A percentile compares a stretch with the other conserved stretches of the same genome.
phyloP scores from a whole-genome alignment of 2,329 filamentous ascomycete genomes.

The Paracamarosporium sp. region DNA sequence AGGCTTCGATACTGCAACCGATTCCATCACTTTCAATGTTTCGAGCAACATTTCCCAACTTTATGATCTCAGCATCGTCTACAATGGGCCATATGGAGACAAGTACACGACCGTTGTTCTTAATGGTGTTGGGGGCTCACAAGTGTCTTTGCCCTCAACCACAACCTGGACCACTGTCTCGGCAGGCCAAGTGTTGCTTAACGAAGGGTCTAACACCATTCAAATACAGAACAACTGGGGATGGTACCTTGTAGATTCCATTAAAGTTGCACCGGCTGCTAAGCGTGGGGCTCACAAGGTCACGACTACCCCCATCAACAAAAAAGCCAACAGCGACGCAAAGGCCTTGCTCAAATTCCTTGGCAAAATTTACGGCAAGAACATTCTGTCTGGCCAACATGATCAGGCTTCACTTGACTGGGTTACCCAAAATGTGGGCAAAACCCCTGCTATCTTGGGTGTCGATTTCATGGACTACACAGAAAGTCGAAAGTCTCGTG shows the following conservation, averaged over 20 bases:
- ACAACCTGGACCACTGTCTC: slow-evolving; percentile 48
- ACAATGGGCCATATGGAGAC: slow-evolving; percentile 56
- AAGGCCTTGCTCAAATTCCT: slow-evolving; percentile 53
- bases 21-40: slow-evolving; percentile 55
- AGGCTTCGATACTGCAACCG: slow-evolving; percentile 51
- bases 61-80: slow-evolving; percentile 54
- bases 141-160: slow-evolving; percentile 51
- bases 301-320: slow-evolving; percentile 47
- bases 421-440: slow-evolving; percentile 54
- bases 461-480: slow-evolving; percentile 60
- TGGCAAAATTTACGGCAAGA: slow-evolving; percentile 53
- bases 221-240: slow-evolving; percentile 58
- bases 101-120: slow-evolving; percentile 54
- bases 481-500: slow-evolving; percentile 53
- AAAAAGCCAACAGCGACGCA: slow-evolving; percentile 46
- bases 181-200: slow-evolving; percentile 55
- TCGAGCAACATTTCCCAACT: slow-evolving; percentile 43
- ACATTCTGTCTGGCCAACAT: slow-evolving; percentile 59
- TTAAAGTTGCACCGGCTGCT: slow-evolving; percentile 47
- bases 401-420: slow-evolving; percentile 54
- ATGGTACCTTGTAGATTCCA: slow-evolving; percentile 56
- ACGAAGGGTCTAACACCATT: slow-evolving; percentile 53
- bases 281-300: slow-evolving; percentile 50
- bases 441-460: slow-evolving; percentile 56
- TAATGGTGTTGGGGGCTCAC: slow-evolving; percentile 51